Evolutionary conservation across 805 yeast species (phyloP).

Genomic region (Metschnikowia cubensis): DNA sequence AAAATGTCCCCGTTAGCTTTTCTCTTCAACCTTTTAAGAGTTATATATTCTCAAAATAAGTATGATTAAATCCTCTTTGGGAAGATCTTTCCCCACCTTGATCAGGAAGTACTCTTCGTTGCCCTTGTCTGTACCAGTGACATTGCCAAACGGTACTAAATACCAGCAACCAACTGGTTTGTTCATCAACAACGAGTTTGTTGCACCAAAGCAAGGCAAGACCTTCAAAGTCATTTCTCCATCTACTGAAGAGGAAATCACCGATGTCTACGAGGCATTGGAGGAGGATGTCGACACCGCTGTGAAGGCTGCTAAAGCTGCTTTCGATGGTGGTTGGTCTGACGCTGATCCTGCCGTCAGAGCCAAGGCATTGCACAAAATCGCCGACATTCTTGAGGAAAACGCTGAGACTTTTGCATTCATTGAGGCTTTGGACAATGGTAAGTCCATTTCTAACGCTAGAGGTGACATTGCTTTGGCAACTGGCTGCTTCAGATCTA

Average conservation of each 20-base stretch:
- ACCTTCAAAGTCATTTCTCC: slow-evolving; percentile 64
- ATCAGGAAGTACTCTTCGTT: slow-evolving; percentile 10
- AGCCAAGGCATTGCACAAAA: slow-evolving; percentile 56
- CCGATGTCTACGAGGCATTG: slow-evolving; percentile 69
- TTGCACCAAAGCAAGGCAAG: slow-evolving; percentile 51
- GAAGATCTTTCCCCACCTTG: slow-evolving; percentile 1
- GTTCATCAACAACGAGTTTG: slow-evolving; percentile 83
- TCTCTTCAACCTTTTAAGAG: background rate
- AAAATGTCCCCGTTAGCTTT: background rate
- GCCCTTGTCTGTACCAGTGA: slow-evolving; percentile 43
- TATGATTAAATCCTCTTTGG: slow-evolving; percentile 8
- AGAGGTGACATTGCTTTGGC: slow-evolving; percentile 72
- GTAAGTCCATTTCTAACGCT: slow-evolving; percentile 72
- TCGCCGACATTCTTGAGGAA: slow-evolving; percentile 75
- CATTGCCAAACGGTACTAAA: slow-evolving; percentile 66
- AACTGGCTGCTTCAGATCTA: slow-evolving; percentile 68
- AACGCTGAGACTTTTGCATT: slow-evolving; percentile 68
- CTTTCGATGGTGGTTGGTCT: slow-evolving; percentile 71
- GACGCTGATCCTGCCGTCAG: slow-evolving; percentile 64
- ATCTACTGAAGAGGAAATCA: slow-evolving; percentile 65
- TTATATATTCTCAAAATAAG: background rate
- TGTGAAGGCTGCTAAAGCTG: slow-evolving; percentile 77
- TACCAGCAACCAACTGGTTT: slow-evolving; percentile 84
- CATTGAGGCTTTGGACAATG: slow-evolving; percentile 85
- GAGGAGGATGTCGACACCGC: slow-evolving; percentile 80